These are phyloP conservation scores for Rhodosporidiobolus sp. DNA, from an alignment of 768 basidiomycete genomes.

Conservation along the genomic window DNA sequence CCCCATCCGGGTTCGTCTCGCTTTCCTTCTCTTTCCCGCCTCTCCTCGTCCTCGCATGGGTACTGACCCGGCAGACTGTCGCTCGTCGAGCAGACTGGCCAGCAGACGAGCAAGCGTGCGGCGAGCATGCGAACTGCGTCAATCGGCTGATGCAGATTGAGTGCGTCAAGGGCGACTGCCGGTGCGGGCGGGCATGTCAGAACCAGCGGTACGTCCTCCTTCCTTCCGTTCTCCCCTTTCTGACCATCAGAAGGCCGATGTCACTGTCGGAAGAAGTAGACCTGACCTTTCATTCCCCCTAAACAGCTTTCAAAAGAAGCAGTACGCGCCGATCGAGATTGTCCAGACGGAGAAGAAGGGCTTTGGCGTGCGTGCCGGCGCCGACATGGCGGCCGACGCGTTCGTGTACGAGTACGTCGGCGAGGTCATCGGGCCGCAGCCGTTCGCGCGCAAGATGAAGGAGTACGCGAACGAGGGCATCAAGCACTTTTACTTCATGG, in stretches of 20 bases:
- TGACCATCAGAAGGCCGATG: no score
- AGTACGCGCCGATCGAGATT: slow-evolving; percentile 83
- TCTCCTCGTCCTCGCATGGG: no score
- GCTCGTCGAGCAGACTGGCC: slow-evolving; percentile 56
- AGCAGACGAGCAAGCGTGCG: slow-evolving; percentile 68
- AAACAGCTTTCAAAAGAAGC: slow-evolving; percentile 74
- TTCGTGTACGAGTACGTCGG: slow-evolving; percentile 99
- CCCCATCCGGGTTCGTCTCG: slow-evolving; percentile 71
- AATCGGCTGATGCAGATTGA: slow-evolving; percentile 96
- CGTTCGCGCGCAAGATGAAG: slow-evolving; percentile 90
- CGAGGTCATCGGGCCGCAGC: slow-evolving; percentile 81
- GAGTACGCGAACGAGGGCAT: slow-evolving; percentile 91
- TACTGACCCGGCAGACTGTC: background rate
- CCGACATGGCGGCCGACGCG: slow-evolving; percentile 55
- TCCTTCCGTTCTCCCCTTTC: background rate
- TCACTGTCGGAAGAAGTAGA: no score
- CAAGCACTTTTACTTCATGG: slow-evolving; percentile 98
- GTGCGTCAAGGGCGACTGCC: slow-evolving; percentile 85
- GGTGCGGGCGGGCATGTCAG: slow-evolving; percentile 72
- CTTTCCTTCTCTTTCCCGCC: background rate
- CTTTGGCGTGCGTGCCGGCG: slow-evolving; percentile 78
- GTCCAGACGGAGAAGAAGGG: slow-evolving; percentile 95
- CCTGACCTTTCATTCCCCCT: background rate
- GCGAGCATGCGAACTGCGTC: slow-evolving; percentile 86
- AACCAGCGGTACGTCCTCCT: slow-evolving; percentile 75